Evolutionary conservation across 371 early-diverging fungal species (phyloP).

Genomic region (Haplosporangium sp.): DNA sequence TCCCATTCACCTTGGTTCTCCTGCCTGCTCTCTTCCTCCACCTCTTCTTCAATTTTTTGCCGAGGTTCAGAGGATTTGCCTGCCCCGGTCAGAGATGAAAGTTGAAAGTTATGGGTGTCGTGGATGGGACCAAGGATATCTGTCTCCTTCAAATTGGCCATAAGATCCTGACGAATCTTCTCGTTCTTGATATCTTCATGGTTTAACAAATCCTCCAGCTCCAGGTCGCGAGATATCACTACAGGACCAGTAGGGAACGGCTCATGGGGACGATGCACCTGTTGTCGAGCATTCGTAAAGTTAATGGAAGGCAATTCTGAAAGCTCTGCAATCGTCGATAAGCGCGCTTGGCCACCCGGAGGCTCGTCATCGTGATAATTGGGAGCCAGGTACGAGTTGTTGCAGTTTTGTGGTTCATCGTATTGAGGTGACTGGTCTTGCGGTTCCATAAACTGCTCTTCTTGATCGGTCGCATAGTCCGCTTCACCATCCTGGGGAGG

Average conservation of each 20-base stretch:
- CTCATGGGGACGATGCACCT: constrained; percentile 13
- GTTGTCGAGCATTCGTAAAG: constrained; percentile 14
- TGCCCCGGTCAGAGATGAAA: constrained; percentile 37
- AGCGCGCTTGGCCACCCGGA: constrained; percentile 27
- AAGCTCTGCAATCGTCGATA: constrained; percentile 46
- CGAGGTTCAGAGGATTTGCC: constrained; percentile 13
- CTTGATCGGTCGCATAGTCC: constrained; percentile 19
- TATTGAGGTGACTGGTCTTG: constrained; percentile 1
- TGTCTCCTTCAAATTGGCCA: constrained; percentile 47
- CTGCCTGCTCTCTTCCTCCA: constrained; percentile 6
- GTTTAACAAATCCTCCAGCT: constrained; percentile 35
- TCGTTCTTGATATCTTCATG: constrained; percentile 29
- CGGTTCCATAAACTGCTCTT: constrained; percentile 9
- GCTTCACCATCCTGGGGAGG: constrained; percentile 6
- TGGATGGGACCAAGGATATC: constrained; percentile 48
- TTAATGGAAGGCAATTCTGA: constrained; percentile 49
- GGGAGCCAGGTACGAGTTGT: not conserved
- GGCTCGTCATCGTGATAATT: constrained; percentile 33
- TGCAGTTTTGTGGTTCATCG: constrained; percentile 3
- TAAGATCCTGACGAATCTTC: constrained; percentile 22
- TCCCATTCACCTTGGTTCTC: constrained; percentile 19
- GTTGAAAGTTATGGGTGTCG: constrained; percentile 38
- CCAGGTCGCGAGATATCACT: constrained; percentile 35
- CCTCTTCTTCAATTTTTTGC: constrained; percentile 6
- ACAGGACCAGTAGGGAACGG: constrained; percentile 18